Percentiles rank a stretch among this genome's conserved stretches.
These are phyloP conservation scores for Starmerella geochares DNA, from an alignment of 805 yeast genomes.

Conservation along the genomic window DNA sequence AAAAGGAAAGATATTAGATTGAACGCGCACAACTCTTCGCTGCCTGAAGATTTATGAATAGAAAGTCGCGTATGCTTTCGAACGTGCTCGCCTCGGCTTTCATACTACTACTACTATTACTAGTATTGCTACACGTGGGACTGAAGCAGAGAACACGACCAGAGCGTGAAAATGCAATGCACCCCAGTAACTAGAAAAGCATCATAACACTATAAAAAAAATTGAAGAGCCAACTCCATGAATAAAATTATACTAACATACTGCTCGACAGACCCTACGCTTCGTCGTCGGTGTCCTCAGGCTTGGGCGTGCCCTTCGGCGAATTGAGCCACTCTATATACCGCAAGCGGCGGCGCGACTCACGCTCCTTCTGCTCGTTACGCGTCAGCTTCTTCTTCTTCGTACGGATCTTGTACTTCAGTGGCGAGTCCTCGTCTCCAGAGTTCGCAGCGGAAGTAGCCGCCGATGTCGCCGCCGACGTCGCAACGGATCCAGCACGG, in stretches of 20 bases:
- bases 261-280: constrained; percentile 32
- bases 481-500: constrained; percentile 25
- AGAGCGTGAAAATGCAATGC: too few relatives aligned
- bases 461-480: constrained; percentile 41
- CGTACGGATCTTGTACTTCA: constrained; percentile 82
- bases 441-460: constrained; percentile 36
- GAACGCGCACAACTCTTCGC: too few relatives aligned
- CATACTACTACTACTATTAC: too few relatives aligned
- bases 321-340: constrained; percentile 88
- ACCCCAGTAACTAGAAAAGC: too few relatives aligned
- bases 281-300: constrained; percentile 88
- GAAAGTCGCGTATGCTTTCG: too few relatives aligned
- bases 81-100: too few relatives aligned
- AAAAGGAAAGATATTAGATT: too few relatives aligned
- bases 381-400: constrained; percentile 97
- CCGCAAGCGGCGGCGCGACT: constrained; percentile 87
- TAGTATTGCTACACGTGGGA: neutral
- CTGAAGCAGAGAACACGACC: neutral
- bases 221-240: neutral
- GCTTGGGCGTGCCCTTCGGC: constrained; percentile 97
- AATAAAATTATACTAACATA: neutral
- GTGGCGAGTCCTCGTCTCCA: constrained; percentile 70
- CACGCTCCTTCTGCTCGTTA: constrained; percentile 86
- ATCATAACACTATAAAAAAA: neutral
- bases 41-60: too few relatives aligned